Evolutionary conservation across 495 filamentous ascomycete species (phyloP), one percentile per base, ranked within the genome.

Genomic region (Aspergillus haitiensis): DNA sequence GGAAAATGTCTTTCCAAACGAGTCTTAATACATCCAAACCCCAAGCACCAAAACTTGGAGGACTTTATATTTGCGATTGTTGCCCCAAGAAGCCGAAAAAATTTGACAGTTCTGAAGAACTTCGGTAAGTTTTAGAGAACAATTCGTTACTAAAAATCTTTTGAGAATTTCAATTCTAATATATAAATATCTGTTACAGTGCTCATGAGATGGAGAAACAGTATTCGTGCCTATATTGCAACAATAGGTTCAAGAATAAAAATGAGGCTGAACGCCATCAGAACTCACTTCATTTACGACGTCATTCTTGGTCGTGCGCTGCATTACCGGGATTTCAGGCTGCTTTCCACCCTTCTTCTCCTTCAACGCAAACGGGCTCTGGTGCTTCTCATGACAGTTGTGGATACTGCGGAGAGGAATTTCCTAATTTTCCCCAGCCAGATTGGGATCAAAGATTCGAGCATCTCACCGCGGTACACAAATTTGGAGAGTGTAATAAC

Each of bases 51-150:
- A 79, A 79, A 57, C 64, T 79, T 10, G 69, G 73, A 33, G 77
- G 78, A 33, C 51, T 87, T 4, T 91, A 82, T 67, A 94, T 96
- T 67, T 98, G 94, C 72, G 91, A 97, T 65, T 98, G 94, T 71
- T 98, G 94, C 77, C 94, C 93, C 1, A 98, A 98, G 74, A 98
- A 98, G 72, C 94, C 94, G 1, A 97, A 96, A 70, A 97, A 97
- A 66, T 98, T 98, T 67, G 92, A 98, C 59, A 91, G 82, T 6
- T 75, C 84, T 62, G 87, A 92, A 46, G 93, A 97, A 57, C 78
- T 98, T 49, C 88, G 85, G 94, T 97, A 84, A 74, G 89, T 78
- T 9, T 31, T 42, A 27, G 21, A 3, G 21, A 27, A 27, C 21
- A 27, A 27, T 3, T 27, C 21, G 21, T 27, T 27, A 27, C 21